phyloP scores from a whole-genome alignment of 139 green algal species.

The Coelastrella sp. region DNA sequence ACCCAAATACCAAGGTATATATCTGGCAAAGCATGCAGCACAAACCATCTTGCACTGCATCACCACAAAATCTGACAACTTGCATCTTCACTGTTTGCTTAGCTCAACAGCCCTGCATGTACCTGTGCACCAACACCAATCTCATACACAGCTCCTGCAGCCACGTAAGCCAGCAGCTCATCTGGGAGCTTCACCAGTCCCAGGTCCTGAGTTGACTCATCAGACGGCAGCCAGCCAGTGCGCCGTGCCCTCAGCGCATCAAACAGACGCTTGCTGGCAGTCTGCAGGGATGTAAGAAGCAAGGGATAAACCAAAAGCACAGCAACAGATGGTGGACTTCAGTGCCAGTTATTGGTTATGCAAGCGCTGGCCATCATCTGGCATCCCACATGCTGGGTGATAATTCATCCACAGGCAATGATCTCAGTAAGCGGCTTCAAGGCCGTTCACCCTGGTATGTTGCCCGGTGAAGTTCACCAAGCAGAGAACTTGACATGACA shows the following conservation, averaged over 20 bases:
- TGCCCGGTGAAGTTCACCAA: too few species aligned
- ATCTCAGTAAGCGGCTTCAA: too few species aligned
- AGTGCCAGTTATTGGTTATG: neutral
- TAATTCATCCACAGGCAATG: too few species aligned
- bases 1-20: too few species aligned
- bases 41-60: too few species aligned
- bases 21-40: too few species aligned
- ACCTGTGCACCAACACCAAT: neutral
- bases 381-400: conserved; percentile 20
- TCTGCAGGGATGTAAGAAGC: neutral
- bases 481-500: too few species aligned
- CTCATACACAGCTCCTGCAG: neutral
- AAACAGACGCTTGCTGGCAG: too few species aligned
- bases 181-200: conserved; percentile 41
- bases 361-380: neutral
- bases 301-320: neutral
- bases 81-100: too few species aligned
- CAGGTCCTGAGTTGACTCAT: conserved; percentile 48
- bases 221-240: conserved; percentile 38
- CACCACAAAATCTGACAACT: too few species aligned
- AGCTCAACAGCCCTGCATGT: too few species aligned
- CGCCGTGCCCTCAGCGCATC: neutral
- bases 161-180: neutral
- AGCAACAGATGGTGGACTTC: neutral
- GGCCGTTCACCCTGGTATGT: too few species aligned